Evolutionary conservation across 2,329 filamentous ascomycete species (phyloP), one percentile per base, ranked within the genome.

Genomic region (Arthrobotrys musiformis): DNA sequence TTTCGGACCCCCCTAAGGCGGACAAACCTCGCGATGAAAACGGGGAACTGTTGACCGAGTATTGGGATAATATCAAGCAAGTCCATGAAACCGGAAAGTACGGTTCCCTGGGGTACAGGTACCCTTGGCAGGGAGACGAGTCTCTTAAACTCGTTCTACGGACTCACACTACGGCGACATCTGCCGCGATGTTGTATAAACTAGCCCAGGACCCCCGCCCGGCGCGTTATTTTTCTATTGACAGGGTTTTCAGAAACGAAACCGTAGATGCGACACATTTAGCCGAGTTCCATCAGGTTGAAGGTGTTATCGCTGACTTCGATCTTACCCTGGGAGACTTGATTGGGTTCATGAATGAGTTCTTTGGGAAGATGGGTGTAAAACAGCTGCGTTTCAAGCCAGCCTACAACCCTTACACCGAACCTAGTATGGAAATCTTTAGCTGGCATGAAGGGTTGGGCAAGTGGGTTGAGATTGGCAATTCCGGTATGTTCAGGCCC

Each of bases 341-440:
- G 73, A 97, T 97, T 87, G 93, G 89, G 85, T 93, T 98, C 86
- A 94, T 98, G 88, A 91, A 94, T 82, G 90, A 93, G 82, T 98
- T 99, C 90, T 99, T 98, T 85, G 88, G 87, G 79, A 97, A 97
- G 87, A 97, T 98, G 91, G 94, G 95, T 80, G 93, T 99, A 80
- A 87, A 89, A 79, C 86, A 89, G 81, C 88, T 99, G 79, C 91
- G 92, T 82, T 99, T 97, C 90, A 99, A 99, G 87, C 95, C 95
- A 17, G 95, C 95, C 0, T 97, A 96, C 86, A 97, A 97, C 85
- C 93, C 92, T 0, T 94, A 96, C 86, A 97, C 93, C 28, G 95
- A 99, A 85, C 94, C 95, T 30, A 92, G 91, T 83, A 96, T 99
- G 93, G 95, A 99, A 85, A 97, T 99, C 80, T 99, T 98, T 85